phyloP scores from a whole-genome alignment of 1,139 yeast species.

The Casaregolazyma lundiana region DNA sequence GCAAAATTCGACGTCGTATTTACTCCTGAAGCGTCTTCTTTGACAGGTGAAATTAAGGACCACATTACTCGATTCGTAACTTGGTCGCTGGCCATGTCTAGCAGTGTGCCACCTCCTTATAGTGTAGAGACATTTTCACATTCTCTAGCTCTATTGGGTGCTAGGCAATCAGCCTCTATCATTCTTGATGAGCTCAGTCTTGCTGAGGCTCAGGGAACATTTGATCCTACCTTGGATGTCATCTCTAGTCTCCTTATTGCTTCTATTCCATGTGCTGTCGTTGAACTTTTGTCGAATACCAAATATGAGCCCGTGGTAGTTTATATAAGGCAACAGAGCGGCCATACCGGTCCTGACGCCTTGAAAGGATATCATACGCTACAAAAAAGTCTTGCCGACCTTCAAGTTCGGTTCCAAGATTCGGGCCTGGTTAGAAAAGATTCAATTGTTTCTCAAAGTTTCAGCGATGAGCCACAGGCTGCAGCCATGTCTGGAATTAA shows the following conservation, averaged over 20 bases:
- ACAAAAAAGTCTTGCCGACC: conserved; percentile 3
- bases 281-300: neutral
- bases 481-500: conserved; percentile 14
- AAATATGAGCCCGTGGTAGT: neutral
- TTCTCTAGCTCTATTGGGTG: conserved; percentile 48
- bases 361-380: conserved; percentile 5
- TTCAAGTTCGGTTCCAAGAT: conserved; percentile 3
- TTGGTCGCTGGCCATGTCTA: conserved; percentile 26
- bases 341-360: neutral
- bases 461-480: neutral
- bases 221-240: conserved; percentile 23
- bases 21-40: conserved; percentile 9
- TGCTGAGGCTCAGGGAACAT: conserved; percentile 25
- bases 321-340: neutral
- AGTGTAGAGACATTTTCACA: conserved; percentile 52
- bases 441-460: neutral
- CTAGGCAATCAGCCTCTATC: conserved; percentile 39
- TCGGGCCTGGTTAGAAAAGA: conserved; percentile 2
- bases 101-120: conserved; percentile 27
- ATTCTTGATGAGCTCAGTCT: conserved; percentile 26
- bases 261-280: neutral
- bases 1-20: conserved; percentile 3
- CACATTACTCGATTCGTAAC: conserved; percentile 22
- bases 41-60: conserved; percentile 21
- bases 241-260: conserved; percentile 15